Conservation (phyloP, 2,329 filamentous ascomycete genomes). For the Phyllosticta citrichinensis region DNA sequence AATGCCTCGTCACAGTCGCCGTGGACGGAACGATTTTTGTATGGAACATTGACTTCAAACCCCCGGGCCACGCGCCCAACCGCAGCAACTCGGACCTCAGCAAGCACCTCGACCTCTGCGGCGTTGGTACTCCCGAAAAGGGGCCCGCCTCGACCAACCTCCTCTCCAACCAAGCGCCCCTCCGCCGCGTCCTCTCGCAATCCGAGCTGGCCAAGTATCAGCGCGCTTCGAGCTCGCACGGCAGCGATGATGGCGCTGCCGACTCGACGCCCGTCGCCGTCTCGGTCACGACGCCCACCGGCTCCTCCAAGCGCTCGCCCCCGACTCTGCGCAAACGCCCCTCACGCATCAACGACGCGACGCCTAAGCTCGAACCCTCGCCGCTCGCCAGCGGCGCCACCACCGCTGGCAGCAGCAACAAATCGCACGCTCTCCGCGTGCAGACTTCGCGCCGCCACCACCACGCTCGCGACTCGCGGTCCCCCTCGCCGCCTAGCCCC, state of each 20-base stretch:
- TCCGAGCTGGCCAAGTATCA: slow-evolving; percentile 76
- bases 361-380: slow-evolving; percentile 35
- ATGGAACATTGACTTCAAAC: slow-evolving; percentile 29
- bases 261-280: slow-evolving; percentile 11
- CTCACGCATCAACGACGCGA: slow-evolving; percentile 14
- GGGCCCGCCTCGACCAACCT: slow-evolving; percentile 14
- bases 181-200: slow-evolving; percentile 78
- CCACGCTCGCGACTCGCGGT: slow-evolving; percentile 14
- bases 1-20: slow-evolving; percentile 37
- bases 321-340: slow-evolving; percentile 39
- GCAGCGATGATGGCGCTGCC: slow-evolving; percentile 31
- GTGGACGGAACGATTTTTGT: slow-evolving; percentile 43
- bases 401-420: not conserved
- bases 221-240: slow-evolving; percentile 19
- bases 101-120: slow-evolving; percentile 28
- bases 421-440: slow-evolving; percentile 22
- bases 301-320: slow-evolving; percentile 28
- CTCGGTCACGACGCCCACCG: slow-evolving; percentile 14
- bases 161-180: slow-evolving; percentile 50
- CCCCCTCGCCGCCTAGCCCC: slow-evolving; percentile 33
- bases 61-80: slow-evolving; percentile 6
- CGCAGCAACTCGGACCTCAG: slow-evolving; percentile 24
- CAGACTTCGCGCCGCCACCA: slow-evolving; percentile 6
- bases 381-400: slow-evolving; percentile 15
- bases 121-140: slow-evolving; percentile 20